Base-by-base conservation (phyloP, 176 grass and related monocot genomes). In the Raddia distichophylla region DNA sequence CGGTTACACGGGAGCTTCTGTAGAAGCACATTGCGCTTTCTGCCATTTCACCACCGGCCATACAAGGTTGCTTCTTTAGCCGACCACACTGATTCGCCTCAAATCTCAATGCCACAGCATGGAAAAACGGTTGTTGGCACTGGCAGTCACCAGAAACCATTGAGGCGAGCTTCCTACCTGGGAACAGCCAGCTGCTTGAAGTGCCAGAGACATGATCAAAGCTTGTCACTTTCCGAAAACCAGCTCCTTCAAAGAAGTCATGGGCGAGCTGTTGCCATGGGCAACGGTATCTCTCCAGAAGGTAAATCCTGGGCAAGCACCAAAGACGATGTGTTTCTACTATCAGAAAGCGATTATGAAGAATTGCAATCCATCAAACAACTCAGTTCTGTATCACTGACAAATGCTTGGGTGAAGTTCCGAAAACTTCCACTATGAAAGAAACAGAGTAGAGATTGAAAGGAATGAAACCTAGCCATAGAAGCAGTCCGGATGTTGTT, bases 161-260 rank as follows among this genome's bases (percentile, higher is more conserved):
- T 84, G 58, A 46, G 57, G 43, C 84, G 76, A 69, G 56, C 63
- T 76, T 82, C 69, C 80, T 79, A 60, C 40, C 32, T 4, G 0
- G 56, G 69, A 73, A 66, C 47, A 82, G 69, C 35, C 69, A 67
- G 58, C 85, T 46, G 81, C 69, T 91, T 83, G 2, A 67, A 48
- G 4, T 55, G 54, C 11, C 11, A 10, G 59, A 51, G 13, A 63
- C 5, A 74, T 49, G 33, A 5, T 5, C 5, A 22, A 11, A 34
- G 5, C 3, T 18, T 33, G 58, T 89, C 81, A 89, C 71, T 83
- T 77, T 10, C 89, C 93, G 10, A 90, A 93, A 75, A 95, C 3
- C 55, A 98, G 67, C 60, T 98, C 90, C 57, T 95, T 98, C 75
- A 98, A 75, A 76, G 90, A 93, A 58, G 77, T 86, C 73, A 86